Evolutionary conservation across 2,329 filamentous ascomycete species (phyloP), one percentile per base, ranked within the genome.

Genomic region (Ophiognomonia clavigignenti-juglandacearum): DNA sequence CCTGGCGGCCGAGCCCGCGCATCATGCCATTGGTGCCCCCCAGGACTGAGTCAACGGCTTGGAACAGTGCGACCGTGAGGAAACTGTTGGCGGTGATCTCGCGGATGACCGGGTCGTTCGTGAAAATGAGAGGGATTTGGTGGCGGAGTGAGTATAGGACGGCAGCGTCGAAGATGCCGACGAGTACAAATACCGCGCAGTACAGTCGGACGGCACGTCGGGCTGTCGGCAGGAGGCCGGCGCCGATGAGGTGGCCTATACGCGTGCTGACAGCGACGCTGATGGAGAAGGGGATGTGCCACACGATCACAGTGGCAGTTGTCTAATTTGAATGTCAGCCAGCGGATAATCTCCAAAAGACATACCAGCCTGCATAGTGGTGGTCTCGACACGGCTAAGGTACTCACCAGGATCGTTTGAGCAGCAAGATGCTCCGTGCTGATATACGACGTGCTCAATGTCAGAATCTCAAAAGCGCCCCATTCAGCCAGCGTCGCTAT

Each of bases 391-490:
- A 10, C 4, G 16, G 16, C 4, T 13, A 31, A 22, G 19, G 22
- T 4, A 43, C 50, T n/a, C 38, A 52, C 50, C 48, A 71, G 49
- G 10, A 71, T 59, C 4, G 66, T 66, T 53, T 71, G 68, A 6
- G 68, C 67, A 3, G 69, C 69, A 1, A 71, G 61, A 40, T 71
- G 64, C 5, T 61, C 59, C 1, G 69, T 71, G 54, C 65, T 64
- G 29, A 73, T 57, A 53, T 72, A 71, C 6, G 68, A 70, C 0
- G 71, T 68, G 56, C 68, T 68, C 6, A 74, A 61, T 1, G 68
- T 71, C 10, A 73, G 53, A 16, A 73, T 61, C 57, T 72, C 68
- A 39, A 66, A 69, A 3, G 68, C 68, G 10, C 61, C 59, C 67
- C 68, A 71, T 56, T 72, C 69, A 3, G 65, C 68, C 11, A 72